A percentile compares a stretch with the other conserved stretches of the same genome.
Evolutionary conservation across 2,329 filamentous ascomycete genomes (phyloP).

Genomic region (Chaetomium strumarium): DNA sequence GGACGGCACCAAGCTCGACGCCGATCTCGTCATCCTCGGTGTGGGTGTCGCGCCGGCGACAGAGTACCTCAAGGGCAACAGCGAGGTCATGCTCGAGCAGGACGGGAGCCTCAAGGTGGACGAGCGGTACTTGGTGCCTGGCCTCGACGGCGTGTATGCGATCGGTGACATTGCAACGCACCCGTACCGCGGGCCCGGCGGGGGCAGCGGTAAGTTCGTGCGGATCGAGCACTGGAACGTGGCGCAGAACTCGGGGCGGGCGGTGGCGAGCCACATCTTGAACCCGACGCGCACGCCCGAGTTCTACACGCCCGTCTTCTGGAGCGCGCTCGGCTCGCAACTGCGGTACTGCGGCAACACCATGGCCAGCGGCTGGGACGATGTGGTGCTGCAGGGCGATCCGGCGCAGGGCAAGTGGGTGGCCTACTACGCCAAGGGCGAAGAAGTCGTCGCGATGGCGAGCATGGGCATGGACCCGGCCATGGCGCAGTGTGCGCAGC

Average conservation of each 20-base stretch:
- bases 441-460: conserved; percentile 82
- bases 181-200: conserved; percentile 86
- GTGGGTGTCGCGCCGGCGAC: conserved; percentile 86
- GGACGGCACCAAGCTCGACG: conserved; percentile 76
- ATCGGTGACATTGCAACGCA: conserved; percentile 94
- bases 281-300: conserved; percentile 56
- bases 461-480: conserved; percentile 87
- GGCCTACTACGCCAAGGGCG: conserved; percentile 82
- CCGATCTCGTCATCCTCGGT: conserved; percentile 86
- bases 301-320: conserved; percentile 89
- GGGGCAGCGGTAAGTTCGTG: conserved; percentile 57
- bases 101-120: conserved; percentile 85
- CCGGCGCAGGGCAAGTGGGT: conserved; percentile 75
- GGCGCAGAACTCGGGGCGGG: conserved; percentile 83
- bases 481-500: conserved; percentile 73
- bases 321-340: conserved; percentile 87
- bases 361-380: conserved; percentile 68
- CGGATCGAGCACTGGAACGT: conserved; percentile 99
- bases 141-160: conserved; percentile 78
- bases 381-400: conserved; percentile 72
- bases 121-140: conserved; percentile 69
- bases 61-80: conserved; percentile 70
- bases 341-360: conserved; percentile 92
- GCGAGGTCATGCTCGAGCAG: conserved; percentile 61
- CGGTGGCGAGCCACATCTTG: conserved; percentile 71